Evolutionary conservation across 495 filamentous ascomycete species (phyloP).

Genomic region (Evernia prunastri): DNA sequence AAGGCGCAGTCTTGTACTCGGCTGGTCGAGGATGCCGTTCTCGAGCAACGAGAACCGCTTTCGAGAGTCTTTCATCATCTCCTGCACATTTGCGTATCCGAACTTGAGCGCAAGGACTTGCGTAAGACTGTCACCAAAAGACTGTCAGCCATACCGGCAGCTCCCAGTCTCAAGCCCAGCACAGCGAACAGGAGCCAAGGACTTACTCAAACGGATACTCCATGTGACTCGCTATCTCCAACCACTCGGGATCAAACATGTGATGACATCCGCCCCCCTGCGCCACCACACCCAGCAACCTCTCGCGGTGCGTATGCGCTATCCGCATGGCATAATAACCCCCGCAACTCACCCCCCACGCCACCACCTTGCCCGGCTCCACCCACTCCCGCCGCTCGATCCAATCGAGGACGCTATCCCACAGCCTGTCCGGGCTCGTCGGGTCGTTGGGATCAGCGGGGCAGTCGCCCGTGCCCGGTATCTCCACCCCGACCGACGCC

Average conservation of each 20-base stretch:
- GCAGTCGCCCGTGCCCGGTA: conserved; percentile 74
- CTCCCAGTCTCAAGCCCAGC: too few species aligned
- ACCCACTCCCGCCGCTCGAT: conserved; percentile 52
- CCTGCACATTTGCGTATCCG: not conserved
- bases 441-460: conserved; percentile 56
- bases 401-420: conserved; percentile 58
- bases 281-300: conserved; percentile 55
- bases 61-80: not conserved
- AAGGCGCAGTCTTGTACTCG: not conserved
- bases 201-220: conserved; percentile 71
- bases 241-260: conserved; percentile 60
- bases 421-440: conserved; percentile 45
- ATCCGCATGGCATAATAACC: conserved; percentile 72
- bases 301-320: conserved; percentile 60
- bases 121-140: not conserved
- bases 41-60: not conserved
- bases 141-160: too few species aligned
- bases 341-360: conserved; percentile 68
- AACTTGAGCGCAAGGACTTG: not conserved
- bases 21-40: not conserved
- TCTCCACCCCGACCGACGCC: conserved; percentile 60
- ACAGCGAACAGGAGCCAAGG: too few species aligned
- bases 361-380: conserved; percentile 54
- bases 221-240: conserved; percentile 59
- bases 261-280: conserved; percentile 67